Conservation (phyloP, 352 stramenopile genomes). For the Pythium dissimile region DNA sequence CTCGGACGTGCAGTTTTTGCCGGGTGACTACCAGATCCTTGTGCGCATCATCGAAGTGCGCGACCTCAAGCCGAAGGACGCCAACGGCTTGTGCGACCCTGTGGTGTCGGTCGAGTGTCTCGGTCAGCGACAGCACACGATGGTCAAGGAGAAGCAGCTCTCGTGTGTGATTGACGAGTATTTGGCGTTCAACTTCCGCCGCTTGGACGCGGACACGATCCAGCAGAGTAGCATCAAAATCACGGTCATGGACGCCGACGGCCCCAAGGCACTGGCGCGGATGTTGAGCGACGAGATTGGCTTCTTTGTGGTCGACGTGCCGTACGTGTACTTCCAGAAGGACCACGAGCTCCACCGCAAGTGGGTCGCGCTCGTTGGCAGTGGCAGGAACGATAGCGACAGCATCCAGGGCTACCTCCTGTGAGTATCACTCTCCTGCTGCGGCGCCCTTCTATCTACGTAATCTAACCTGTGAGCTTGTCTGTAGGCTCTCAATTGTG, state of each 20-base stretch:
- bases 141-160: conserved; percentile 80
- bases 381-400: conserved; percentile 70
- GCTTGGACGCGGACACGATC: conserved; percentile 71
- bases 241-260: conserved; percentile 81
- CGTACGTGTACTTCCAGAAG: conserved; percentile 80
- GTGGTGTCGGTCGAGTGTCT: conserved; percentile 85
- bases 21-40: conserved; percentile 83
- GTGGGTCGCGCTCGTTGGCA: conserved; percentile 88
- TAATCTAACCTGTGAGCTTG: no score
- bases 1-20: conserved; percentile 68
- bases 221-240: conserved; percentile 78
- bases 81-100: conserved; percentile 85
- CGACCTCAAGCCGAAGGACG: conserved; percentile 87
- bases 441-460: not conserved
- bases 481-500: conserved; percentile 69
- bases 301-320: conserved; percentile 81
- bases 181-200: conserved; percentile 86
- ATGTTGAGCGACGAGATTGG: conserved; percentile 81
- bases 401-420: conserved; percentile 88
- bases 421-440: conserved; percentile 26
- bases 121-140: conserved; percentile 72
- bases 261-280: conserved; percentile 25
- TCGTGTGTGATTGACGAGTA: conserved; percentile 90
- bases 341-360: conserved; percentile 88
- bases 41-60: conserved; percentile 89